A percentile compares a stretch with the other conserved stretches of the same genome.
Conservation (phyloP, 2,329 filamentous ascomycete species). For the Metarhizium rileyi region DNA sequence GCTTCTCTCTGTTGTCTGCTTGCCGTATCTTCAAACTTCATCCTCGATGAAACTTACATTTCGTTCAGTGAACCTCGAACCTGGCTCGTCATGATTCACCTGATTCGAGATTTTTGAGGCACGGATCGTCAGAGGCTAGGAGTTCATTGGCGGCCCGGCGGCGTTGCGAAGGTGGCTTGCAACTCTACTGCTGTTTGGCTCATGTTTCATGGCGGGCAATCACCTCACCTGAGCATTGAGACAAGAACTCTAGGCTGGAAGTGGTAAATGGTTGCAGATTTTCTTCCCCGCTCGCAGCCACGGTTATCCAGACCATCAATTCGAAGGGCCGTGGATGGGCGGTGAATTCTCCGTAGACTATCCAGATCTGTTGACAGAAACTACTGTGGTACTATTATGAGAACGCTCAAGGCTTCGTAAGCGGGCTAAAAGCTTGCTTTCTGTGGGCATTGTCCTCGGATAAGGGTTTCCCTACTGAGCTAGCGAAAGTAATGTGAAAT, state of each 20-base stretch:
- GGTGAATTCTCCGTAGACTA: no score
- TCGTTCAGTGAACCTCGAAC: not conserved
- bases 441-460: no score
- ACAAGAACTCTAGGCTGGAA: slow-evolving; percentile 2
- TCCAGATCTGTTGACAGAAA: no score
- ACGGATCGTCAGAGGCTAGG: not conserved
- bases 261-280: not conserved
- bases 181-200: not conserved
- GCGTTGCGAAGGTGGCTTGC: not conserved
- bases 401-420: no score
- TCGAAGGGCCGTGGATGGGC: not conserved
- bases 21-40: not conserved
- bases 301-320: not conserved
- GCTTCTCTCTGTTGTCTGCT: not conserved
- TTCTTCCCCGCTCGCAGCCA: not conserved
- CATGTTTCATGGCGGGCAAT: not conserved
- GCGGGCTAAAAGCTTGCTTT: no score
- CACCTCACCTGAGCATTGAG: slow-evolving; percentile 3
- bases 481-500: no score
- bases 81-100: not conserved
- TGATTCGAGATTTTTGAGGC: not conserved
- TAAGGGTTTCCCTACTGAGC: no score
- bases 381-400: no score
- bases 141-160: not conserved
- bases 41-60: not conserved